Evolutionary conservation across 169 alveolate species (phyloP), one percentile per base, ranked within the genome.

Genomic region (Plasmodium vivax): DNA sequence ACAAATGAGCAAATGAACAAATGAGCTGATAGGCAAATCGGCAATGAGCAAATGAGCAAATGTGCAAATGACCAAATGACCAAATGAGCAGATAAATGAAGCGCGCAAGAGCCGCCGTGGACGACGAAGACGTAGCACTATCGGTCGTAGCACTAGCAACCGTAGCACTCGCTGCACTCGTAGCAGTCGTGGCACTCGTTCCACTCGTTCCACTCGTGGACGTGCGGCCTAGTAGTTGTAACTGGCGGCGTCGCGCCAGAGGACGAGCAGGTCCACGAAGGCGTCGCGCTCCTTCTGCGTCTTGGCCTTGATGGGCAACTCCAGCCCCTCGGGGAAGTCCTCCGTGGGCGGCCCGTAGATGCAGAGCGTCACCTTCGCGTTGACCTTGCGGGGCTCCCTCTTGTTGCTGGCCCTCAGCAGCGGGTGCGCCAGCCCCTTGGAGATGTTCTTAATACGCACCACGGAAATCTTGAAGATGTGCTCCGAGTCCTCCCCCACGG

Each of bases 191-290:
- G n/a, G n/a, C 27, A 23, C 27, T 23, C 27, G 27, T 23, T 23
- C 27, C 27, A 23, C 27, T 23, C 27, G 27, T 23, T 23, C 27
- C 27, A 23, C 27, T 23, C 27, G 27, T 23, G 27, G 27, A 23
- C 27, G 27, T 23, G 27, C 27, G 27, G 43, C 41, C 43, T 90
- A 96, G 68, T 96, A 97, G 94, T 97, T 98, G 96, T 97, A 98
- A 6, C 98, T 95, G 8, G 99, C 98, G 7, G 99, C 99, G 77
- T 98, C 99, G 68, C 99, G 97, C 99, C 99, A 98, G 94, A 97
- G 97, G 14, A 97, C 98, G 54, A 98, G 85, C 54, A 96, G 92
- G 82, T 98, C 99, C 43, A 97, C 98, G 27, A 97, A 80, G 16
- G 96, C 96, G 34, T 98, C 99, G 58, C 99, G 96, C 81, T 98